These are phyloP conservation scores for Wallacemonas sp. DNA, from an alignment of 208 protist genomes.

Conservation along the genomic window DNA sequence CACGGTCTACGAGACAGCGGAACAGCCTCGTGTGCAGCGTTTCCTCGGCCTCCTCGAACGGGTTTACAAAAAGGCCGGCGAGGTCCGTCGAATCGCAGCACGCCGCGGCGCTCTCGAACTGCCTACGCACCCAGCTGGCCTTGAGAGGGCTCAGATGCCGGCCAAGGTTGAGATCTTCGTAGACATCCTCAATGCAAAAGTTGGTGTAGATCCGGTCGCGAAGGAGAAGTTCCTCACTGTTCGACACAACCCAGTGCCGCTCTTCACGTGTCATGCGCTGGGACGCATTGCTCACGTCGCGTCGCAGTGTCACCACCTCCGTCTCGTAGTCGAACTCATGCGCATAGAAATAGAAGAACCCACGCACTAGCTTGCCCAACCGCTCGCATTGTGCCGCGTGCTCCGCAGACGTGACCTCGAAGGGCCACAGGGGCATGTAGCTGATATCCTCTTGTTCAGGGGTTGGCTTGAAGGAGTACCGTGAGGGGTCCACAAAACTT, in stretches of 20 bases:
- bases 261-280: slow-evolving; percentile 13
- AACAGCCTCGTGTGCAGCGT: slow-evolving; percentile 21
- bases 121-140: slow-evolving; percentile 48
- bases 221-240: slow-evolving; percentile 27
- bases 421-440: slow-evolving; percentile 58
- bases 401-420: neutral
- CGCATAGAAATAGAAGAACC: slow-evolving; percentile 66
- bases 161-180: slow-evolving; percentile 74
- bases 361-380: slow-evolving; percentile 32
- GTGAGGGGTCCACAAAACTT: slow-evolving; percentile 42
- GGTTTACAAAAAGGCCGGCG: slow-evolving; percentile 18
- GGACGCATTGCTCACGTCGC: slow-evolving; percentile 6
- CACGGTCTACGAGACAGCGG: slow-evolving; percentile 11
- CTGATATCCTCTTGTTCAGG: slow-evolving; percentile 15
- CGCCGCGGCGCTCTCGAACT: slow-evolving; percentile 46
- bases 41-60: slow-evolving; percentile 12
- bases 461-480: slow-evolving; percentile 22
- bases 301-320: slow-evolving; percentile 40
- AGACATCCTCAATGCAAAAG: slow-evolving; percentile 81
- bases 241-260: slow-evolving; percentile 33
- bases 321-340: slow-evolving; percentile 45
- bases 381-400: neutral
- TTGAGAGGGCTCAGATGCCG: slow-evolving; percentile 63
- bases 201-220: slow-evolving; percentile 52
- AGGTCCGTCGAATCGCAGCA: slow-evolving; percentile 1